A percentile compares a stretch with the other conserved stretches of the same genome.
phyloP scores from a whole-genome alignment of 176 grass and related monocot genomes.

The Paspalum vaginatum region DNA sequence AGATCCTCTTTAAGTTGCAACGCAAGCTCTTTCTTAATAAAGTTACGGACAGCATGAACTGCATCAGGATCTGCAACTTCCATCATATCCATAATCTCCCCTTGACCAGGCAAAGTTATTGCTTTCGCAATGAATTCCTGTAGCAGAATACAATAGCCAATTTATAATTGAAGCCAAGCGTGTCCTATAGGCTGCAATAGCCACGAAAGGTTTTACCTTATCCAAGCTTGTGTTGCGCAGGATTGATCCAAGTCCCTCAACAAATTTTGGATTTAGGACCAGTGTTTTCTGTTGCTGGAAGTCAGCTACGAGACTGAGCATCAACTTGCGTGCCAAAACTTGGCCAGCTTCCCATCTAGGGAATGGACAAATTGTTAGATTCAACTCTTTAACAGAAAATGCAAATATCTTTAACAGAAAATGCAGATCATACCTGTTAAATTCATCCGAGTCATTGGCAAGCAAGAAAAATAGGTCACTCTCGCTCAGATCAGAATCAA shows the following conservation, averaged over 20 bases:
- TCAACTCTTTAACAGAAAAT: conserved; percentile 20
- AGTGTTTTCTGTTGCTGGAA: conserved; percentile 87
- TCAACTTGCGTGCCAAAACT: conserved; percentile 87
- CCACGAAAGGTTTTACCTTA: conserved; percentile 58
- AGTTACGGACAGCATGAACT: conserved; percentile 89
- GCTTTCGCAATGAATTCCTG: conserved; percentile 98
- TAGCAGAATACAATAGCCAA: conserved; percentile 25
- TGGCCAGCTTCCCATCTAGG: conserved; percentile 98
- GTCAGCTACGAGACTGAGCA: conserved; percentile 90
- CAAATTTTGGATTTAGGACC: conserved; percentile 75
- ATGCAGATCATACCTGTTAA: conserved; percentile 69
- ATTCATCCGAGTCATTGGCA: conserved; percentile 98
- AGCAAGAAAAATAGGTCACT: conserved; percentile 92
- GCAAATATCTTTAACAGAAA: background rate
- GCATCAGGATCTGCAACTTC: conserved; percentile 94
- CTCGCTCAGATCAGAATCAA: conserved; percentile 90
- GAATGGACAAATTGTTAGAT: conserved; percentile 33
- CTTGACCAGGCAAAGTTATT: conserved; percentile 94
- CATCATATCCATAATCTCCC: conserved; percentile 99
- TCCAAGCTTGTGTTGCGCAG: conserved; percentile 76
- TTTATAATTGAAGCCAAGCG: conserved; percentile 31
- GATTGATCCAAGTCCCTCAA: conserved; percentile 83
- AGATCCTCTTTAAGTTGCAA: conserved; percentile 82
- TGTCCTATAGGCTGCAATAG: background rate
- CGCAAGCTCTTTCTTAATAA: conserved; percentile 87